phyloP scores from a whole-genome alignment of 2,329 filamentous ascomycete species.

The Clathrospora elynae region DNA sequence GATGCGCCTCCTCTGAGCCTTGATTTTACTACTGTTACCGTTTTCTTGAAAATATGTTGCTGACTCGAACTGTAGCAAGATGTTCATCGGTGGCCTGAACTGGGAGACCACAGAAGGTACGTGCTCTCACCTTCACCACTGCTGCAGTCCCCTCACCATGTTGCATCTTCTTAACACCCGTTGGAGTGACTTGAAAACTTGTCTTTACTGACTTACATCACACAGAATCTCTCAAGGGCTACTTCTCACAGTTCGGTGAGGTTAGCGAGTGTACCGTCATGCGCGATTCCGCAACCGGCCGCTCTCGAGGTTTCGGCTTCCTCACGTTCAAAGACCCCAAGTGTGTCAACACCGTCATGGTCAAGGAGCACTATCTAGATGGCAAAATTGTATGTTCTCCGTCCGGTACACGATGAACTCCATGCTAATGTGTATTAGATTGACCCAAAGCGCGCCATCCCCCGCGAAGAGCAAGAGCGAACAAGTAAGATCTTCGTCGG shows the following conservation, averaged over 20 bases:
- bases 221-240: slow-evolving; percentile 90
- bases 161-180: too few relatives aligned
- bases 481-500: slow-evolving; percentile 99
- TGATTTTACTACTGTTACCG: neutral
- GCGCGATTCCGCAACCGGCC: slow-evolving; percentile 90
- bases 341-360: slow-evolving; percentile 99
- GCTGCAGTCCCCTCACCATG: too few relatives aligned
- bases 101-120: slow-evolving; percentile 99
- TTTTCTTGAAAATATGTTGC: slow-evolving; percentile 8
- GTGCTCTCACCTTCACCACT: slow-evolving; percentile 46
- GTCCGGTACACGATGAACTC: slow-evolving; percentile 15
- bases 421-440: slow-evolving; percentile 65
- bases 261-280: slow-evolving; percentile 99
- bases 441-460: slow-evolving; percentile 96
- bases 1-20: slow-evolving; percentile 16
- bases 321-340: slow-evolving; percentile 97
- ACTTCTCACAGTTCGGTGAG: slow-evolving; percentile 97
- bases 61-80: slow-evolving; percentile 70
- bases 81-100: slow-evolving; percentile 98
- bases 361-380: slow-evolving; percentile 97
- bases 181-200: neutral
- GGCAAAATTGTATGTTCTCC: slow-evolving; percentile 85
- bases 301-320: slow-evolving; percentile 95
- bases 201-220: neutral
- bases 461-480: slow-evolving; percentile 95